Conservation (phyloP, 257 asterid genomes). For the Scutellaria minor region DNA sequence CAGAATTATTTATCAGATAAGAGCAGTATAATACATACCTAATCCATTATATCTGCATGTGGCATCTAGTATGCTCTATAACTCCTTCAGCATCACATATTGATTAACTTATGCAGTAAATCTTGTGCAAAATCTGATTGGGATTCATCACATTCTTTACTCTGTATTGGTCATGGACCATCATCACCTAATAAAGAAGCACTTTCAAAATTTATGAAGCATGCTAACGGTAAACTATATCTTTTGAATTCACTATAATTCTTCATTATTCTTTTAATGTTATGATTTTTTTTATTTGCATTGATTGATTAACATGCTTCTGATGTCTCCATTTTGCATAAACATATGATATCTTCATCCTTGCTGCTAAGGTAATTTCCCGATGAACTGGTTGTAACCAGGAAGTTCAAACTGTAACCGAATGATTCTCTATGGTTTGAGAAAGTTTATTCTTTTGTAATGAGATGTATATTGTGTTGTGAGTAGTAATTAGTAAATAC, state of each 20-base stretch:
- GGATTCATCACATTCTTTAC: conserved; percentile 77
- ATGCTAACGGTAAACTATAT: conserved; percentile 74
- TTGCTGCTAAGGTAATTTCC: conserved; percentile 82
- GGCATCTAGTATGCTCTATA: neutral
- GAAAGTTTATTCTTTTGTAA: conserved; percentile 1
- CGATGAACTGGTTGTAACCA: neutral
- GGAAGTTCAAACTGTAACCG: neutral
- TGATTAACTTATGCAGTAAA: conserved; percentile 53
- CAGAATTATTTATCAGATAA: neutral
- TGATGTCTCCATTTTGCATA: conserved; percentile 52
- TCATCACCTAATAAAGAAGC: conserved; percentile 59
- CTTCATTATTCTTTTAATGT: conserved; percentile 6
- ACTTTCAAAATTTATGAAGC: conserved; percentile 63
- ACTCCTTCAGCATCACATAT: conserved; percentile 24
- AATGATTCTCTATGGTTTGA: conserved; percentile 12
- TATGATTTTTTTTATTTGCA: conserved; percentile 2
- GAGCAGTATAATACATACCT: conserved; percentile 1
- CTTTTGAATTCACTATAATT: conserved; percentile 6
- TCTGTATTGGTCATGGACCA: conserved; percentile 77
- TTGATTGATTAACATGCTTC: conserved; percentile 27
- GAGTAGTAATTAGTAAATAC: neutral
- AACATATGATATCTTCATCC: conserved; percentile 91
- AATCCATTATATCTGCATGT: neutral
- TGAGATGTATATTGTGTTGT: conserved; percentile 14
- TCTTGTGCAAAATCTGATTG: conserved; percentile 92